These are phyloP conservation scores for Corylus heterophylla DNA, from an alignment of 306 rosid genomes.

Conservation along the genomic window DNA sequence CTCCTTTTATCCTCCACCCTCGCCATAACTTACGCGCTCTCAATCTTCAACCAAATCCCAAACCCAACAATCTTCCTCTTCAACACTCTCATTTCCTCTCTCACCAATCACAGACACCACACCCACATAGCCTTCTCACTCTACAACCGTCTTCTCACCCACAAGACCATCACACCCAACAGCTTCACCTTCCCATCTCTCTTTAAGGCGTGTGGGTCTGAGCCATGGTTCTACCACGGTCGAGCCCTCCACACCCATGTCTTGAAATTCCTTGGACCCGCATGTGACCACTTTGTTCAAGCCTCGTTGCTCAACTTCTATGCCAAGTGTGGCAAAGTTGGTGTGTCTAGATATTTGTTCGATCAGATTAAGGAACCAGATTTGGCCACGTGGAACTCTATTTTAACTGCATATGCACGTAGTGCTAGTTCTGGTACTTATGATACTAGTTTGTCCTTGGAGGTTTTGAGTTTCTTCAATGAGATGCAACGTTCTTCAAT, in stretches of 20 bases:
- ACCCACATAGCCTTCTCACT: slow-evolving; percentile 37
- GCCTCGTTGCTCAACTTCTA: slow-evolving; percentile 43
- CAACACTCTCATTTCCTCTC: slow-evolving; percentile 49
- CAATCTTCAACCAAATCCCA: slow-evolving; percentile 33
- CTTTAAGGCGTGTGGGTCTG: slow-evolving; percentile 36
- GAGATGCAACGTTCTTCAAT: slow-evolving; percentile 35
- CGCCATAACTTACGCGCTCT: slow-evolving; percentile 28
- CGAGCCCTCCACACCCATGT: slow-evolving; percentile 44
- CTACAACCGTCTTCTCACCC: slow-evolving; percentile 30
- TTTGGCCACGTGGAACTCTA: slow-evolving; percentile 42
- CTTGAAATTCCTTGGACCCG: slow-evolving; percentile 43
- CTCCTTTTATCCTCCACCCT: slow-evolving; percentile 34
- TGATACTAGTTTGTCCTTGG: slow-evolving; percentile 30
- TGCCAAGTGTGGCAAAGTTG: slow-evolving; percentile 41
- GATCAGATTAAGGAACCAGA: slow-evolving; percentile 44
- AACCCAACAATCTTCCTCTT: slow-evolving; percentile 46
- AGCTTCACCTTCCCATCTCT: slow-evolving; percentile 53
- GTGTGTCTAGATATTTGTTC: slow-evolving; percentile 32
- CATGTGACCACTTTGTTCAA: slow-evolving; percentile 45
- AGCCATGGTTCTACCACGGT: slow-evolving; percentile 36
- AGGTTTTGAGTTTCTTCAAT: slow-evolving; percentile 32
- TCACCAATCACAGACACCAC: slow-evolving; percentile 5
- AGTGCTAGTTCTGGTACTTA: slow-evolving; percentile 16
- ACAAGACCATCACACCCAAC: slow-evolving; percentile 35
- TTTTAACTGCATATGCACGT: slow-evolving; percentile 35